Evolutionary conservation across 148 eudicot genomes (phyloP), one percentile per base, ranked within the genome.

Genomic region (Nyssa sinensis): DNA sequence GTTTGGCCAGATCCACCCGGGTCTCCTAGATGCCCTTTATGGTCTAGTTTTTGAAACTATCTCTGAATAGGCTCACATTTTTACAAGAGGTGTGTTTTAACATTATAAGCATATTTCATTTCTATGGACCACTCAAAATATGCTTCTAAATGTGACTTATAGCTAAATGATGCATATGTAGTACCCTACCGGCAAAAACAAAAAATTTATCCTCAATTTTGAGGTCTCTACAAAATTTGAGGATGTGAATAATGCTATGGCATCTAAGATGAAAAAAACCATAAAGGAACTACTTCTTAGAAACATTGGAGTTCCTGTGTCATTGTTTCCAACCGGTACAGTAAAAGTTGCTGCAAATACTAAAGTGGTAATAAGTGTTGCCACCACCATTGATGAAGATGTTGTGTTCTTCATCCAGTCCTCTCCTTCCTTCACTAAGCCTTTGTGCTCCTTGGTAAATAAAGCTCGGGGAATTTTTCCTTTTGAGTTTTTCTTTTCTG

Each of bases 281-380:
- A 77, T 35, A 28, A 81, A 77, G 3, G 61, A 51, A 11, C 29
- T n/a, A 19, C 25, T 64, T n/a, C n/a, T 49, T 1, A 63, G 29
- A 1, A 81, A 35, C 33, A 53, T 31, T 0, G 80, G 80, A 62
- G 44, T 73, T 53, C 80, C 84, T 24, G 67, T 28, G 41, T n/a
- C n/a, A 16, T 69, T 58, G 13, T 53, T 23, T 32, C 75, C 82
- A 1, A 79, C 79, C 16, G 78, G 82, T 35, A 75, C 58, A 23
- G 79, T 75, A 17, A 80, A 80, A 2, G 79, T 70, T 6, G 79
- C 82, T 30, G 79, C 69, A 66, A 80, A 80, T 17, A 71, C 78
- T 25, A 71, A 74, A 34, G 79, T 70, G 2, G 67, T 58, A 12
- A 80, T 75, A 28, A 80, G 75, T 3, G 82, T 67, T 0, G 79